Conservation (phyloP, 305 asterid genomes). For the Striga hermonthica region DNA sequence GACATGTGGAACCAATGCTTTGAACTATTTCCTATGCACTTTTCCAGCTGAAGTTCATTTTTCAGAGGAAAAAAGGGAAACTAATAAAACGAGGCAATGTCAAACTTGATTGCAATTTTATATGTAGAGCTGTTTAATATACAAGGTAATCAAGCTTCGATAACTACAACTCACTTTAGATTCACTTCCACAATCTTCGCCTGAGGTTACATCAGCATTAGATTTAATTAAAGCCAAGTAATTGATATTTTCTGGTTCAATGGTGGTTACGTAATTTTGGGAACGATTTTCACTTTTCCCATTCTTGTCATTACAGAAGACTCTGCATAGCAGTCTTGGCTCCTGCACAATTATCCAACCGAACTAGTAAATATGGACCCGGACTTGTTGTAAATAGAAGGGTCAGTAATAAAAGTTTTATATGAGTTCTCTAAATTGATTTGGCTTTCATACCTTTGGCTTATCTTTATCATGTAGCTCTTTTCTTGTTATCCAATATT, state of each 20-base stretch:
- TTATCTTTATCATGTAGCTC: conserved; percentile 29
- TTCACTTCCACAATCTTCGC: conserved; percentile 29
- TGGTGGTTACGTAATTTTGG: conserved; percentile 2
- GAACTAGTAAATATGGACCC: too few relatives aligned
- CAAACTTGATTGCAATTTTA: too few relatives aligned
- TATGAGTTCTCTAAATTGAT: not conserved
- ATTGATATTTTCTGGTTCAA: conserved; percentile 18
- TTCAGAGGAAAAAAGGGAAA: not conserved
- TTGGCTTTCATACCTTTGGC: conserved; percentile 43
- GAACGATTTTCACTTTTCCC: conserved; percentile 22
- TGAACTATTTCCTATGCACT: not conserved
- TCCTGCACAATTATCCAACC: conserved; percentile 52
- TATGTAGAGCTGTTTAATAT: too few relatives aligned
- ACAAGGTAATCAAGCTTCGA: too few relatives aligned
- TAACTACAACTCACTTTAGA: conserved; percentile 40
- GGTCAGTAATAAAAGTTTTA: not conserved
- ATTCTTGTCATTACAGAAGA: conserved; percentile 31
- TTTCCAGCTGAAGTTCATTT: not conserved
- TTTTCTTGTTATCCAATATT: conserved; percentile 44
- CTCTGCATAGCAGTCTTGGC: conserved; percentile 46
- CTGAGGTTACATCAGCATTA: conserved; percentile 11
- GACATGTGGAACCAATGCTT: too few relatives aligned
- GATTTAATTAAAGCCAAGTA: conserved; percentile 29
- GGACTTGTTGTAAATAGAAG: too few relatives aligned
- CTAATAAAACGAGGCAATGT: not conserved